Conservation (phyloP, 2,329 filamentous ascomycete genomes). For the Colletotrichum neosansevieriae region DNA sequence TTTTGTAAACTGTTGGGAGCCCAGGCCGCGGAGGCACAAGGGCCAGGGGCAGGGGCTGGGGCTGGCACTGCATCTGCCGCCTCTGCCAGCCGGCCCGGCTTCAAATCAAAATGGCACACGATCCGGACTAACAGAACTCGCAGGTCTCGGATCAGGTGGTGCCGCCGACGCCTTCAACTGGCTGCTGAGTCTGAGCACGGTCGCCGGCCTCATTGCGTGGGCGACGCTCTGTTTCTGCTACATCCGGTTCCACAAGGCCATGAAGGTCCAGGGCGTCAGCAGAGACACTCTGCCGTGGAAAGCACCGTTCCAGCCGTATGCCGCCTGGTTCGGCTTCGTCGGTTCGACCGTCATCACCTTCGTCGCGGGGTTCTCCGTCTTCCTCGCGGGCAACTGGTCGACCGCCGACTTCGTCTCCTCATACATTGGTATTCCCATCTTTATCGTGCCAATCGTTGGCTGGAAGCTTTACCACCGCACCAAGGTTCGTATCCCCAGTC, state of each 20-base stretch:
- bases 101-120: no score
- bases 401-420: constrained; percentile 59
- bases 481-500: constrained; percentile 13
- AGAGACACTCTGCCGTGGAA: constrained; percentile 55
- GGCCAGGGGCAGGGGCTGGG: no score
- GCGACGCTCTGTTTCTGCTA: constrained; percentile 57
- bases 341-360: constrained; percentile 59
- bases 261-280: constrained; percentile 54
- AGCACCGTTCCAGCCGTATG: constrained; percentile 57
- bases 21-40: no score
- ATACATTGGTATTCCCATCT: constrained; percentile 75
- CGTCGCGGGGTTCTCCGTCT: constrained; percentile 73
- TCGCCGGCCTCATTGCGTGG: constrained; percentile 59
- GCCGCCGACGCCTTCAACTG: constrained; percentile 60
- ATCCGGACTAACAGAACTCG: constrained; percentile 51
- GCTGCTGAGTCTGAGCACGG: constrained; percentile 60
- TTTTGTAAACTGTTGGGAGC: no score
- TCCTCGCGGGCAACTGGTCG: constrained; percentile 54
- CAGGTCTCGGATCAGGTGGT: constrained; percentile 56
- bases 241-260: constrained; percentile 56
- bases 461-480: constrained; percentile 52
- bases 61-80: no score
- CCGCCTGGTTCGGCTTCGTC: constrained; percentile 56
- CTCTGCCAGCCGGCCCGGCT: no score
- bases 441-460: constrained; percentile 57